phyloP scores from a whole-genome alignment of 352 stramenopile species.

The Pythium pyrilobum region DNA sequence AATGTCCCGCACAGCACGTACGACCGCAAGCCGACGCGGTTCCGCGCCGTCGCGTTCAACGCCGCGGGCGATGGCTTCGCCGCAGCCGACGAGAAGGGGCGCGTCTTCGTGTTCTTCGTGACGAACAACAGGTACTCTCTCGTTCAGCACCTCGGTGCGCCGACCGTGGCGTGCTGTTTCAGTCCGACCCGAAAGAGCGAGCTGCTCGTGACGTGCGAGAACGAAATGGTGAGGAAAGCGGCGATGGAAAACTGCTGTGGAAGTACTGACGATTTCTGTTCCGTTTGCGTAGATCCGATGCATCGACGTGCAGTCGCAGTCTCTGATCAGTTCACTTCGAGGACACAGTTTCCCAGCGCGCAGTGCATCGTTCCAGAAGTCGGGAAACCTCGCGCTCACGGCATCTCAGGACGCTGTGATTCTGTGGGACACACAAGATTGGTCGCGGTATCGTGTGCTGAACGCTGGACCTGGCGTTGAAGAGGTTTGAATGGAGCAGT shows the following conservation, averaged over 20 bases:
- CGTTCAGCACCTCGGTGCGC: conserved; percentile 58
- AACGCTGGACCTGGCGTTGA: conserved; percentile 70
- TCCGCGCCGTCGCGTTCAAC: conserved; percentile 70
- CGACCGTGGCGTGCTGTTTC: conserved; percentile 63
- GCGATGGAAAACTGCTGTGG: neutral
- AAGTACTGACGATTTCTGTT: neutral
- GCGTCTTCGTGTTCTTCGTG: conserved; percentile 79
- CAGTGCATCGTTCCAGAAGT: conserved; percentile 66
- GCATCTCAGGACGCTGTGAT: conserved; percentile 76
- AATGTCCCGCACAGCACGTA: conserved; percentile 65
- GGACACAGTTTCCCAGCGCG: conserved; percentile 51
- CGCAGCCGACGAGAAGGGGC: conserved; percentile 68
- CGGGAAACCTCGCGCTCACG: conserved; percentile 65
- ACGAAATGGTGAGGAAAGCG: conserved; percentile 44
- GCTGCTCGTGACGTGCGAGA: conserved; percentile 79
- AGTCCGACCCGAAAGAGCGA: conserved; percentile 61
- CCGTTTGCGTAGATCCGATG: conserved; percentile 37
- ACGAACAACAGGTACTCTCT: conserved; percentile 69
- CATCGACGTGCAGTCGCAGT: conserved; percentile 71
- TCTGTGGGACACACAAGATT: conserved; percentile 82
- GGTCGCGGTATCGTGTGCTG: conserved; percentile 73
- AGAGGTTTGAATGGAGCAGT: conserved; percentile 20
- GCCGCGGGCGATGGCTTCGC: conserved; percentile 54
- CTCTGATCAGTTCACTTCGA: conserved; percentile 70
- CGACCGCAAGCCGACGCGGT: conserved; percentile 42